A percentile compares a stretch with the other conserved stretches of the same genome.
Evolutionary conservation across 2,329 filamentous ascomycete species (phyloP).

Genomic region (Ascochyta clinopodiicola): DNA sequence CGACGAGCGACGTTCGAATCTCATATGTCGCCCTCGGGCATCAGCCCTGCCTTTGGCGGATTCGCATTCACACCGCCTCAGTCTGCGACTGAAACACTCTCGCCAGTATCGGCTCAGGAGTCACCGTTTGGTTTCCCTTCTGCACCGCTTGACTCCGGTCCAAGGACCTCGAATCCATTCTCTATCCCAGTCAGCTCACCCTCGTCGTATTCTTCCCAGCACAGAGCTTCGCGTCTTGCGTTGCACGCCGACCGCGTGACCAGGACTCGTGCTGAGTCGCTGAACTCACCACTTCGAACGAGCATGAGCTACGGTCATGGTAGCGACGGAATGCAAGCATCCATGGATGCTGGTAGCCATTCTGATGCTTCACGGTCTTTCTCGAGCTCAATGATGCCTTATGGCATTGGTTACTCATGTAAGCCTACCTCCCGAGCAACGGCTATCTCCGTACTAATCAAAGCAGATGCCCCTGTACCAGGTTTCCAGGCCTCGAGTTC

Average conservation of each 20-base stretch:
- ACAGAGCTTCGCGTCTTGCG: slow-evolving; percentile 52
- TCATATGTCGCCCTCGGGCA: slow-evolving; percentile 69
- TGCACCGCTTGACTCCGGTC: slow-evolving; percentile 44
- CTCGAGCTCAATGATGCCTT: slow-evolving; percentile 47
- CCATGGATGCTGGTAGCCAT: slow-evolving; percentile 32
- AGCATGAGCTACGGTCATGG: slow-evolving; percentile 53
- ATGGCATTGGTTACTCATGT: slow-evolving; percentile 50
- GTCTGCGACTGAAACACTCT: slow-evolving; percentile 49
- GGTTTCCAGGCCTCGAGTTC: slow-evolving; percentile 49
- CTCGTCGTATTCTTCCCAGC: slow-evolving; percentile 46
- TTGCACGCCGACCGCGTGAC: slow-evolving; percentile 52
- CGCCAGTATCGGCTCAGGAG: slow-evolving; percentile 53
- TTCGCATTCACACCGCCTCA: slow-evolving; percentile 68
- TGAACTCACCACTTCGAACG: slow-evolving; percentile 53
- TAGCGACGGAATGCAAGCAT: slow-evolving; percentile 35
- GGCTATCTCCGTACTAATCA: slow-evolving; percentile 20
- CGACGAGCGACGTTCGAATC: slow-evolving; percentile 69
- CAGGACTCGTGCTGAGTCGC: slow-evolving; percentile 51
- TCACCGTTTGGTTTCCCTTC: slow-evolving; percentile 51
- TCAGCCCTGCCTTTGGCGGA: slow-evolving; percentile 71
- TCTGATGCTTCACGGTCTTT: slow-evolving; percentile 35
- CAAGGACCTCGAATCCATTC: slow-evolving; percentile 50
- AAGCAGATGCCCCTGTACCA: slow-evolving; percentile 47
- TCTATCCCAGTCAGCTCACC: slow-evolving; percentile 43
- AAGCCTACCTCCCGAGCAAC: slow-evolving; percentile 14